Base-by-base conservation (phyloP, 805 yeast species). In the Saccharomycopsis sp. region DNA sequence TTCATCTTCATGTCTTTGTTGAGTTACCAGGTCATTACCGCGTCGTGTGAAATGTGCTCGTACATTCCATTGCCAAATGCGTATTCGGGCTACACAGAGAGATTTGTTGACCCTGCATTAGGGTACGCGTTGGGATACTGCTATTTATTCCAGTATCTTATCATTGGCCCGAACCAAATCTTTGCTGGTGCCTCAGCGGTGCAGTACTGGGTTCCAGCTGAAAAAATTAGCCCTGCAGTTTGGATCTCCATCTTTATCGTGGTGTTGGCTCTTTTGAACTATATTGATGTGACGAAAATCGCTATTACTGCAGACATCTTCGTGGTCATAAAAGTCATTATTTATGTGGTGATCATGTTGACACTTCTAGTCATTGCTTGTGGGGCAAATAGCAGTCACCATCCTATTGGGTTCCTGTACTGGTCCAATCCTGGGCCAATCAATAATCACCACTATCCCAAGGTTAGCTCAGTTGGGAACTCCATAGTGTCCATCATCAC, bases 1-100 rank as follows among this genome's bases (percentile, higher is more conserved):
- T 83, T 80, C 54, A 2, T 31, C 16, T 29, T 46, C 10, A 19
- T 46, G 2, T 31, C 37, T 9, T 13, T 43, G 12, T 23, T 46
- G 15, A 17, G 35, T 27, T 35, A 40, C 16, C 48, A 46, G 32
- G 50, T 43, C 5, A 33, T 43, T n/a, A 21, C 38, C 8, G 45
- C 71, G 4, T 62, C 80, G 43, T 87, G 88, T 53, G 92, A 81
- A 58, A 78, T 81, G 88, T 86, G 87, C 38, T 79, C 87, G 6
- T 79, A 69, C 50, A 77, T 70, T 56, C 83, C 83, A 8, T 67
- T 75, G 13, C 66, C 79, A 6, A 83, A 83, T 55, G 76, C 80
- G 5, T 77, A 76, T 50, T 67, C 74, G 31, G 69, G 78, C n/a
- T 77, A 71, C 55, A 69, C 77, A 8, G 62, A 76, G n/a, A 61